Evolutionary conservation across 1,284 basidiomycete species (phyloP).

Genomic region (Pyrrhoderma lamaoense): DNA sequence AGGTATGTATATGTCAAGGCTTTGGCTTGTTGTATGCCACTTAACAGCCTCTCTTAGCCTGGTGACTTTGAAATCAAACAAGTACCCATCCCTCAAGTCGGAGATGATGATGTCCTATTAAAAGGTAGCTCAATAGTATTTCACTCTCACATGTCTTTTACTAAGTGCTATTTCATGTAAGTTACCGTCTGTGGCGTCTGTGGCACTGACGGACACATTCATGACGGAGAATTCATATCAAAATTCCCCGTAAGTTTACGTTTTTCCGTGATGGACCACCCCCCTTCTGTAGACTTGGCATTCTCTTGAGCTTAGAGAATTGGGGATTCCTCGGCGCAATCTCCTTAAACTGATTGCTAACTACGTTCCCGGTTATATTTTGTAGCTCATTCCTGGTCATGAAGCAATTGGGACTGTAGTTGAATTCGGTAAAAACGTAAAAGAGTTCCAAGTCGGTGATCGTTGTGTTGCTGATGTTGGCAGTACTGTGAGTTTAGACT

Average conservation of each 20-base stretch:
- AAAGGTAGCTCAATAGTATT: no score
- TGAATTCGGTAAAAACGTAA: constrained; percentile 47
- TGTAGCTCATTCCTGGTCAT: constrained; percentile 37
- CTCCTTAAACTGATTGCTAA: not conserved
- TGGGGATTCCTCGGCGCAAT: not conserved
- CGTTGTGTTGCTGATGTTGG: constrained; percentile 52
- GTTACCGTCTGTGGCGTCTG: constrained; percentile 37
- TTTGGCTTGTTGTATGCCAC: not conserved
- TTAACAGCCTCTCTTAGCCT: constrained; percentile 35
- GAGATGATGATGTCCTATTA: constrained; percentile 60
- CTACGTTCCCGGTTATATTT: no score
- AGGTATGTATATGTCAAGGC: constrained; percentile 24
- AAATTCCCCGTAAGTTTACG: constrained; percentile 42
- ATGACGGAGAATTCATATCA: constrained; percentile 55
- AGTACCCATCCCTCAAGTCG: constrained; percentile 54
- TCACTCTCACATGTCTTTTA: not conserved
- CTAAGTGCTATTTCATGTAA: constrained; percentile 1
- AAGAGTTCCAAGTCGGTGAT: constrained; percentile 47
- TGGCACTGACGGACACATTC: constrained; percentile 52
- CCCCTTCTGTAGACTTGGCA: constrained; percentile 18
- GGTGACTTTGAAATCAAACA: constrained; percentile 55
- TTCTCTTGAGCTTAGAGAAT: not conserved
- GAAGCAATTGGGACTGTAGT: constrained; percentile 50
- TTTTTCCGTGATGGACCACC: no score
- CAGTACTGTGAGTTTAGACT: constrained; percentile 32